These are phyloP conservation scores for Polychaeton citri DNA, from an alignment of 2,329 filamentous ascomycete genomes.

Conservation along the genomic window DNA sequence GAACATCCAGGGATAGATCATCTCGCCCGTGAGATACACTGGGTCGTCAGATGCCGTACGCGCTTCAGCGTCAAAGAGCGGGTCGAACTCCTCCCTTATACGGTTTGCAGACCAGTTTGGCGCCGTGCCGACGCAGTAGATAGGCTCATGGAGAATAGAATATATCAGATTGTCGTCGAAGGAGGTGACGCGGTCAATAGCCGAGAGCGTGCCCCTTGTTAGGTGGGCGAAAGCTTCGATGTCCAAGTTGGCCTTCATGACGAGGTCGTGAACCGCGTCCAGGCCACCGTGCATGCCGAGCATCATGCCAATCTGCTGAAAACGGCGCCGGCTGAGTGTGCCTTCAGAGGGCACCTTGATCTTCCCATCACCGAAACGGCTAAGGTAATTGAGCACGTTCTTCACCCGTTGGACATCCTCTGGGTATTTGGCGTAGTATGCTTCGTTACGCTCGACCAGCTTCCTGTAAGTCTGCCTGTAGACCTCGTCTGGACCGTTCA, in stretches of 20 bases:
- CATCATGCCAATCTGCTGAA: constrained; percentile 63
- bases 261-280: constrained; percentile 58
- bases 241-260: constrained; percentile 59
- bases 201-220: constrained; percentile 54
- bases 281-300: constrained; percentile 72
- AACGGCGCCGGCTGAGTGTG: constrained; percentile 55
- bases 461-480: constrained; percentile 60
- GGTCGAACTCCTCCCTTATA: constrained; percentile 39
- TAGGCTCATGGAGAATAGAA: constrained; percentile 72
- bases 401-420: constrained; percentile 61
- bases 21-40: constrained; percentile 78
- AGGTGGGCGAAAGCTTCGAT: constrained; percentile 64
- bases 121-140: constrained; percentile 56
- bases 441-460: constrained; percentile 56
- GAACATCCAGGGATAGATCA: constrained; percentile 81
- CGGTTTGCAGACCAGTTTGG: constrained; percentile 66
- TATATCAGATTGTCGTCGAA: constrained; percentile 76
- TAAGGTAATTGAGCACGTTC: constrained; percentile 51
- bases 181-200: constrained; percentile 51
- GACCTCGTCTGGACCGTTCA: constrained; percentile 57
- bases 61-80: constrained; percentile 34
- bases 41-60: constrained; percentile 27
- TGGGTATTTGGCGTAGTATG: constrained; percentile 75
- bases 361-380: constrained; percentile 39
- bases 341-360: constrained; percentile 61